These are phyloP conservation scores for Sporothrix variecibatus DNA, from an alignment of 2,329 filamentous ascomycete species.

Conservation along the genomic window DNA sequence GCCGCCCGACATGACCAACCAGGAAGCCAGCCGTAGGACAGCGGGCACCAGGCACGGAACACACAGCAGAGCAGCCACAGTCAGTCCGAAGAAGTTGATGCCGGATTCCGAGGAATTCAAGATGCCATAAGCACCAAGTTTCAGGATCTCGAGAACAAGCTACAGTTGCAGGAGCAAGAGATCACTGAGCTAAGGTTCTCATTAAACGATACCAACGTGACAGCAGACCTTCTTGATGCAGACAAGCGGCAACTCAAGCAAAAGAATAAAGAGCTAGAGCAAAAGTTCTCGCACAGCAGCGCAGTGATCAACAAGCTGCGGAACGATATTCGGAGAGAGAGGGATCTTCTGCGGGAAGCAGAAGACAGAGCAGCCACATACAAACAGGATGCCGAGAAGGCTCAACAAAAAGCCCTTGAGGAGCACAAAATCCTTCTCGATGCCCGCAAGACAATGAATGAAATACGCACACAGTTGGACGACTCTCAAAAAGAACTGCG, in stretches of 20 bases:
- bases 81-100: not conserved
- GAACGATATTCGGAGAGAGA: conserved; percentile 42
- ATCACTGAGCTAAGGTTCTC: conserved; percentile 28
- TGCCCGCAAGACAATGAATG: conserved; percentile 35
- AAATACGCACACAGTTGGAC: conserved; percentile 41
- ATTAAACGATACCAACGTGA: conserved; percentile 23
- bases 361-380: conserved; percentile 50
- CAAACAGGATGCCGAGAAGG: conserved; percentile 31
- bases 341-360: conserved; percentile 47
- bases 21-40: not conserved
- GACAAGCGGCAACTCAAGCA: conserved; percentile 30
- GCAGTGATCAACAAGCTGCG: conserved; percentile 37
- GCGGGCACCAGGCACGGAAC: not conserved
- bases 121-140: conserved; percentile 27
- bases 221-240: conserved; percentile 14
- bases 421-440: conserved; percentile 39
- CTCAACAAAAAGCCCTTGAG: not conserved
- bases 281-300: conserved; percentile 37
- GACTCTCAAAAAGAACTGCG: conserved; percentile 39
- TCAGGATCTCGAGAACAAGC: conserved; percentile 21
- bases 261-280: conserved; percentile 30
- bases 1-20: not conserved
- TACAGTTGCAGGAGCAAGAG: conserved; percentile 19
- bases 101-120: conserved; percentile 20
- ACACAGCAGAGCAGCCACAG: not conserved